Base-by-base conservation (phyloP, 352 stramenopile species). In the Phytophthora pistaciae region DNA sequence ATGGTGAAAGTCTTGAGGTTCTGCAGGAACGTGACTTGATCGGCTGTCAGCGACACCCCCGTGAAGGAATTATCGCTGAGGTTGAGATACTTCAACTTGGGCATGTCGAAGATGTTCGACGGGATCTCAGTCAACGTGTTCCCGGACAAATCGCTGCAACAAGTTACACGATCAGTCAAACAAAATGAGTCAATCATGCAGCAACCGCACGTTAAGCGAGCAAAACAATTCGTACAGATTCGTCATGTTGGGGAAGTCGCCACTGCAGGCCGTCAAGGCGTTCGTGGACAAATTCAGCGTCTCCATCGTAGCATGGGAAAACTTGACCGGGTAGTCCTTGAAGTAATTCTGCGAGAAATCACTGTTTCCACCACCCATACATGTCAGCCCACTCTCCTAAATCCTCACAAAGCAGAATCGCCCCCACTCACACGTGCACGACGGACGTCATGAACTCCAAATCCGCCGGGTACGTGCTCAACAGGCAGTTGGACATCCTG, bases 291-390 rank as follows among this genome's bases (percentile, higher is more conserved):
- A 60, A 60, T 91, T 91, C 27, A 91, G 74, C 27, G 65, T 70
- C 33, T 74, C 40, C 61, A 91, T 75, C 33, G 68, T 72, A 4
- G 60, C n/a, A 25, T 85, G 53, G 14, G 72, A 75, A 60, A 87
- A 88, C 66, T 90, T 88, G 64, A 74, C 69, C 0, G 82, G 80
- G 57, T 79, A 90, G 16, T 77, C 65, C 49, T 70, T 82, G 59
- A 88, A 80, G 56, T 90, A 90, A 64, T 92, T 92, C 49, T 82
- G 67, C 3, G 84, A 90, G 25, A 92, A 74, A 56, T 92, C 80
- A 10, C 81, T 91, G 40, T 54, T 14, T 21, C 40, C 16, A 52
- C n/a, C n/a, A 59, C 36, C 61, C 3, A 54, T 13, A 48, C n/a
- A 11, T 23, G 50, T 54, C 48, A 54, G 10, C n/a, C 9, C 11